Evolutionary conservation across 129 eudicot genomes (phyloP).

Genomic region (Heracleum sosnowskyi): DNA sequence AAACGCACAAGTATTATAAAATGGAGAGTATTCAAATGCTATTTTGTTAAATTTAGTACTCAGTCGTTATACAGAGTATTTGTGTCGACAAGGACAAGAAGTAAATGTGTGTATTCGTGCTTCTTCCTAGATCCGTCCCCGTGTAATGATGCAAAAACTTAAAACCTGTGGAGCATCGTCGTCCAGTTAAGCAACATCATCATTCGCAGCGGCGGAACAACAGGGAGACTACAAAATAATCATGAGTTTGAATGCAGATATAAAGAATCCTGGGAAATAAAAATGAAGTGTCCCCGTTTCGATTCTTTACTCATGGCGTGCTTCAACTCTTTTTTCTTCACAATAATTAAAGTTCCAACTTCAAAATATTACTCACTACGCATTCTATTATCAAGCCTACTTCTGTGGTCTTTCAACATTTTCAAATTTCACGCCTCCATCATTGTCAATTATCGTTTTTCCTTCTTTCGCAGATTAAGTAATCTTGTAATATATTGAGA

Average conservation of each 20-base stretch:
- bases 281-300: neutral
- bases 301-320: neutral
- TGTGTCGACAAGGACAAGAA: no score
- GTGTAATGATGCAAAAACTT: neutral
- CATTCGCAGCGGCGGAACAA: neutral
- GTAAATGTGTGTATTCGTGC: no score
- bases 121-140: no score
- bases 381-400: neutral
- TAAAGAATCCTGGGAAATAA: neutral
- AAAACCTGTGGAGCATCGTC: neutral
- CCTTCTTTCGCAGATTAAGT: neutral
- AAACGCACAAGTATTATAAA: no score
- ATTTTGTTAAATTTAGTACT: no score
- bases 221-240: neutral
- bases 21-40: neutral
- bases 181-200: neutral
- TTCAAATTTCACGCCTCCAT: neutral
- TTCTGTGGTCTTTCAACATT: neutral
- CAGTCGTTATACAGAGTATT: neutral
- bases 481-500: no score
- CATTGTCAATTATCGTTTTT: neutral
- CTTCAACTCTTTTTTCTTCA: neutral
- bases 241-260: neutral
- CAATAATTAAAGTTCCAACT: neutral
- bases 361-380: neutral